Evolutionary conservation across 2,329 filamentous ascomycete species (phyloP).

Genomic region (Penicillium sp.): DNA sequence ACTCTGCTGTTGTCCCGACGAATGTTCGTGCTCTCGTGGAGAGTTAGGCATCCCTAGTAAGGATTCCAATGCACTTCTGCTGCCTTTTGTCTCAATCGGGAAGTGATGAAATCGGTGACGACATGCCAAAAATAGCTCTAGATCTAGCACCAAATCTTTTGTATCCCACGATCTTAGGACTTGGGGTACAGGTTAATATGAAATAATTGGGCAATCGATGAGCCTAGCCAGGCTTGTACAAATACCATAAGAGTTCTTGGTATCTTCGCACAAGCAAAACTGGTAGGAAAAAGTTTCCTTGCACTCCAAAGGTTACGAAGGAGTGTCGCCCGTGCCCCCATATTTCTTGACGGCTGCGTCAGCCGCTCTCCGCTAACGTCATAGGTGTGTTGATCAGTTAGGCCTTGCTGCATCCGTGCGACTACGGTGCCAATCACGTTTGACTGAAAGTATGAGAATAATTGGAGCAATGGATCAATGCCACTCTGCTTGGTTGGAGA

Average conservation of each 20-base stretch:
- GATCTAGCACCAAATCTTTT: too few relatives aligned
- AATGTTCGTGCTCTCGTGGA: neutral
- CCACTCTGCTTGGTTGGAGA: neutral
- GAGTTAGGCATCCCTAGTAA: constrained; percentile 5
- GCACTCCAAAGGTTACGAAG: neutral
- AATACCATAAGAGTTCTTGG: neutral
- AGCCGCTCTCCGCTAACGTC: neutral
- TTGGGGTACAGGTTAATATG: neutral
- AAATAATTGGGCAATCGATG: too few relatives aligned
- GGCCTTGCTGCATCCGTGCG: neutral
- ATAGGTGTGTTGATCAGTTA: neutral
- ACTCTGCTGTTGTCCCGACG: neutral
- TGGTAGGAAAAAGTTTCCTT: neutral
- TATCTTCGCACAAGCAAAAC: neutral
- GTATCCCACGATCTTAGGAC: neutral
- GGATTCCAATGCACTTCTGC: neutral
- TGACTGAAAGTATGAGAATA: neutral
- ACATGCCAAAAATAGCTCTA: neutral
- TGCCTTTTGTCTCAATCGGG: neutral
- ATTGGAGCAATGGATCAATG: too few relatives aligned
- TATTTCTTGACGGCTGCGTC: neutral
- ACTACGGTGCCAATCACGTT: neutral
- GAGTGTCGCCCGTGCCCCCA: too few relatives aligned
- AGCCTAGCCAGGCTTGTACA: neutral
- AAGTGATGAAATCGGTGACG: neutral